Evolutionary conservation across 2,329 filamentous ascomycete species (phyloP).

Genomic region (Apiospora phragmitis): DNA sequence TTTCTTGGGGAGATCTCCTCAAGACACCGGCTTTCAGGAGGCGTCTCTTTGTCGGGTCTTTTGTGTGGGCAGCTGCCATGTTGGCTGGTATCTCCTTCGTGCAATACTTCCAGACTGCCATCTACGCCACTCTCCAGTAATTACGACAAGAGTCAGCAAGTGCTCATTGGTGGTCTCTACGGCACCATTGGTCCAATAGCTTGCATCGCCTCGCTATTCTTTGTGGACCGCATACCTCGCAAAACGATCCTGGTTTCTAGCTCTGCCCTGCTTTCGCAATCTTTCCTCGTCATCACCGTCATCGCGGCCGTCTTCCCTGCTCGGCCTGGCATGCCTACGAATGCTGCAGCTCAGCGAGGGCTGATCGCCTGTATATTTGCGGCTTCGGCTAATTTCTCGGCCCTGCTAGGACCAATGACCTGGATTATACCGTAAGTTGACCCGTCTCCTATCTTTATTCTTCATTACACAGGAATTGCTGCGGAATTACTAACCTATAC

Average conservation of each 20-base stretch:
- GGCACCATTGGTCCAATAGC: constrained; percentile 39
- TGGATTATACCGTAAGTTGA: constrained; percentile 42
- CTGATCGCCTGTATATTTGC: constrained; percentile 43
- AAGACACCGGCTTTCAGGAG: constrained; percentile 36
- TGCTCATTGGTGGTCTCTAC: constrained; percentile 41
- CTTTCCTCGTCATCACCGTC: constrained; percentile 41
- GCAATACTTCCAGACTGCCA: constrained; percentile 43
- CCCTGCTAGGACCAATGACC: constrained; percentile 40
- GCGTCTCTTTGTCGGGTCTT: constrained; percentile 39
- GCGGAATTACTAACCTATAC: neutral
- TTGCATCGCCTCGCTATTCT: constrained; percentile 38
- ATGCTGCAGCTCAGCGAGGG: constrained; percentile 37
- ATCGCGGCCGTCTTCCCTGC: constrained; percentile 39
- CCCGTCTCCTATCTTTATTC: neutral
- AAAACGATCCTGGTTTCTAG: constrained; percentile 39
- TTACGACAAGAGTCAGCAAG: constrained; percentile 35
- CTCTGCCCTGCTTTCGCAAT: constrained; percentile 35
- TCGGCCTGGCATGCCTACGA: constrained; percentile 35
- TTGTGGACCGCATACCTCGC: constrained; percentile 38
- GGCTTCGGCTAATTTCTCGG: constrained; percentile 39
- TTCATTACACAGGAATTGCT: neutral
- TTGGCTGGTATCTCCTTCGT: constrained; percentile 43
- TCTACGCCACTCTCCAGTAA: constrained; percentile 42
- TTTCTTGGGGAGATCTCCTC: constrained; percentile 36
- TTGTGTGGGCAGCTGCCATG: constrained; percentile 44